Evolutionary conservation across 1,139 yeast genomes (phyloP).

Genomic region (Yamadazyma diddensiae): DNA sequence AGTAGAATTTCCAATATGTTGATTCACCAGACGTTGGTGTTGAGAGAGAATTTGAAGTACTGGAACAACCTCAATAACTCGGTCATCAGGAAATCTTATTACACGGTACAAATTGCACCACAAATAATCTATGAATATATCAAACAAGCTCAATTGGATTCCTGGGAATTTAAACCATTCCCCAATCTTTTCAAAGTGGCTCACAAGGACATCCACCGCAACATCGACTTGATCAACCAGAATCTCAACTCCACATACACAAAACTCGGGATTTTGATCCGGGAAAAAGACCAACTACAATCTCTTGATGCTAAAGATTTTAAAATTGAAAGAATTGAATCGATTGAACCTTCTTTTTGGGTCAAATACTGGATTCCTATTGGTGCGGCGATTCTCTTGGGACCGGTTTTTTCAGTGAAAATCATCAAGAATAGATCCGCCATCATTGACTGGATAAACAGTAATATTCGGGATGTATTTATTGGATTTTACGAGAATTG

Average conservation of each 20-base stretch:
- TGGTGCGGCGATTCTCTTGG: constrained; percentile 37
- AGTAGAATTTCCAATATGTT: constrained; percentile 32
- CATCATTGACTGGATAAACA: constrained; percentile 54
- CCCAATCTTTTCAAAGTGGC: constrained; percentile 16
- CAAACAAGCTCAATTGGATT: constrained; percentile 4
- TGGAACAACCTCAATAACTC: constrained; percentile 34
- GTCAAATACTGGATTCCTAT: constrained; percentile 70
- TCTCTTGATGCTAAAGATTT: constrained; percentile 2
- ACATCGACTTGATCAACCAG: constrained; percentile 18
- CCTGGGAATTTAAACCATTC: constrained; percentile 1
- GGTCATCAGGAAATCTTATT: constrained; percentile 24
- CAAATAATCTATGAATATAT: constrained; percentile 17
- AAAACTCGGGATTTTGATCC: constrained; percentile 22
- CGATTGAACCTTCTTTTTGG: constrained; percentile 45
- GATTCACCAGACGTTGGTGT: constrained; percentile 33
- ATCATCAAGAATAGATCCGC: constrained; percentile 50
- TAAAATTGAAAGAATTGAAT: constrained; percentile 12
- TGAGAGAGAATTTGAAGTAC: constrained; percentile 34
- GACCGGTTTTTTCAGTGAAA: constrained; percentile 46
- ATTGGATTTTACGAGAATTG: constrained; percentile 74
- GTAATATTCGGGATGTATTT: constrained; percentile 60
- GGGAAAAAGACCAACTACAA: constrained; percentile 4
- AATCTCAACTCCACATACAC: constrained; percentile 21
- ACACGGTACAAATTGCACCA: constrained; percentile 37
- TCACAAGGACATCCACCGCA: constrained; percentile 20